Evolutionary conservation across 164 flowering plant species (phyloP).

Genomic region (Cinnamomum micranthum): DNA sequence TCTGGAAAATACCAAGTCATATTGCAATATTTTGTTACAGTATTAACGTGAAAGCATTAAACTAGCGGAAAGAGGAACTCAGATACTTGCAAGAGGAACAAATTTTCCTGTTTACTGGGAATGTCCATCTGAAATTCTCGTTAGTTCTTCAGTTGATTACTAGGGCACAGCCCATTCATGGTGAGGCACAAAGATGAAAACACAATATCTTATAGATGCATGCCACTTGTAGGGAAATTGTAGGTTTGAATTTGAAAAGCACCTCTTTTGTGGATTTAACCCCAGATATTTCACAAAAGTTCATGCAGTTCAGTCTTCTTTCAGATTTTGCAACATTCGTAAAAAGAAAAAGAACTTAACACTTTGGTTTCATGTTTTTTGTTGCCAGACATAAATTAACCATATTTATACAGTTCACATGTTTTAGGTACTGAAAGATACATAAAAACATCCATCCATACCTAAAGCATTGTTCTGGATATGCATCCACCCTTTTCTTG

Average conservation of each 20-base stretch:
- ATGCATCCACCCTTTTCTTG: slow-evolving; percentile 71
- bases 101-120: background rate
- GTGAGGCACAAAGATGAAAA: too few relatives aligned
- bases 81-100: background rate
- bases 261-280: too few relatives aligned
- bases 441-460: slow-evolving; percentile 18
- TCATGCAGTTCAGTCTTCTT: too few relatives aligned
- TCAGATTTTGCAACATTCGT: too few relatives aligned
- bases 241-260: too few relatives aligned
- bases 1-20: background rate
- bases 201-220: too few relatives aligned
- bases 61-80: too few relatives aligned
- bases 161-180: too few relatives aligned
- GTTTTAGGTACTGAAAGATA: background rate
- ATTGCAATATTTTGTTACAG: background rate
- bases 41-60: background rate
- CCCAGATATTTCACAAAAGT: too few relatives aligned
- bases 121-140: background rate
- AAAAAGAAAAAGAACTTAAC: too few relatives aligned
- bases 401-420: background rate
- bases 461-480: slow-evolving; percentile 96
- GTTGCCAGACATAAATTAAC: background rate
- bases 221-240: too few relatives aligned
- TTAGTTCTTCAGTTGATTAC: background rate
- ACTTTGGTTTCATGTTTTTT: background rate